Conservation (phyloP, 306 rosid species). For the Begonia fuchsioides region DNA sequence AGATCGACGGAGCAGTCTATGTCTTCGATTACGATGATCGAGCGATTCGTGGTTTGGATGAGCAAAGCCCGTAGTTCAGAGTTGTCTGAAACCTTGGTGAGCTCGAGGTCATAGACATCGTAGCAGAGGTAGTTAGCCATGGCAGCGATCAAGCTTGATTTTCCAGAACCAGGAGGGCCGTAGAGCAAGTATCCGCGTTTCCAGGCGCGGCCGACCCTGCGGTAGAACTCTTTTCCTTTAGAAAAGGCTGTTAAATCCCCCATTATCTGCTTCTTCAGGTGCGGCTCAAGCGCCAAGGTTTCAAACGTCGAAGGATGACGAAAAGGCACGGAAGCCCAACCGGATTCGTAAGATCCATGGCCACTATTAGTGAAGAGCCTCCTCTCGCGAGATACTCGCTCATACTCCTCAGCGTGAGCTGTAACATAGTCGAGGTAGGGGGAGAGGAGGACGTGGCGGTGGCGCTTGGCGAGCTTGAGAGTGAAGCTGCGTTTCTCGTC, state of each 20-base stretch:
- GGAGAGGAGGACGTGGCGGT: slow-evolving; percentile 43
- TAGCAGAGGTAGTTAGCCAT: slow-evolving; percentile 81
- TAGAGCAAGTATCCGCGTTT: slow-evolving; percentile 70
- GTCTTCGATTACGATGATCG: slow-evolving; percentile 72
- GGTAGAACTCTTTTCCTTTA: slow-evolving; percentile 52
- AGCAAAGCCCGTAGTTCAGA: slow-evolving; percentile 65
- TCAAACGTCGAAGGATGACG: slow-evolving; percentile 78
- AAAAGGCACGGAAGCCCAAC: slow-evolving; percentile 85
- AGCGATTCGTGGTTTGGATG: slow-evolving; percentile 72
- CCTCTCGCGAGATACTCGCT: slow-evolving; percentile 62
- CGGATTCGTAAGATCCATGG: slow-evolving; percentile 54
- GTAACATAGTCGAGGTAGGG: slow-evolving; percentile 49
- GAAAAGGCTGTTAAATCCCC: slow-evolving; percentile 51
- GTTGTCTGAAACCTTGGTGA: slow-evolving; percentile 69
- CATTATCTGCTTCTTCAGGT: slow-evolving; percentile 46
- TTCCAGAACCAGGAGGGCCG: slow-evolving; percentile 87
- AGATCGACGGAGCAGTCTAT: slow-evolving; percentile 73
- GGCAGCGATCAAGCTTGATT: slow-evolving; percentile 76
- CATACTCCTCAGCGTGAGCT: slow-evolving; percentile 55
- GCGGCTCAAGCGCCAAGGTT: slow-evolving; percentile 55
- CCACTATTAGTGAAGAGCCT: slow-evolving; percentile 70
- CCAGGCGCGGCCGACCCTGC: slow-evolving; percentile 83
- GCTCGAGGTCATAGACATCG: slow-evolving; percentile 72
- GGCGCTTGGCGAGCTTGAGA: slow-evolving; percentile 67
- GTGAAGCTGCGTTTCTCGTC: slow-evolving; percentile 76